These are phyloP conservation scores for Saccharata proteae DNA, from an alignment of 2,329 filamentous ascomycete genomes.

Conservation along the genomic window DNA sequence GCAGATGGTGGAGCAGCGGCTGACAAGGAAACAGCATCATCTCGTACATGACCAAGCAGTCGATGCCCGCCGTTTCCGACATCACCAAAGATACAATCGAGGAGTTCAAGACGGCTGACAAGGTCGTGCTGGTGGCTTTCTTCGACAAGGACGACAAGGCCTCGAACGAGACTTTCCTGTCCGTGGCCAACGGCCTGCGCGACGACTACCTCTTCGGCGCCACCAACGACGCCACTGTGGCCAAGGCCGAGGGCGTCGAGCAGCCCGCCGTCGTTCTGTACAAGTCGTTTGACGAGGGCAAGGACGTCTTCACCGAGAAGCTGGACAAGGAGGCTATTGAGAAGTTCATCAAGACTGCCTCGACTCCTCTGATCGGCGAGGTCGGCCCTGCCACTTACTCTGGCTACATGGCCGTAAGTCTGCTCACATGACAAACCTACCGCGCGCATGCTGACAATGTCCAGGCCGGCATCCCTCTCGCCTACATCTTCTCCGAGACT, in stretches of 20 bases:
- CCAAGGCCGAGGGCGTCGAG: slow-evolving; percentile 81
- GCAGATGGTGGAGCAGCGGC: neutral
- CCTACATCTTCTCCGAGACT: slow-evolving; percentile 95
- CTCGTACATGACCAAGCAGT: slow-evolving; percentile 97
- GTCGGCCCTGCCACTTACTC: slow-evolving; percentile 95
- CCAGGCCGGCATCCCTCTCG: slow-evolving; percentile 73
- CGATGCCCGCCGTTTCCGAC: slow-evolving; percentile 77
- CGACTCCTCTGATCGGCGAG: slow-evolving; percentile 87
- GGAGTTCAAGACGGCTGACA: slow-evolving; percentile 96
- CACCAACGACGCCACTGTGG: slow-evolving; percentile 69
- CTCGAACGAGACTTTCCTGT: slow-evolving; percentile 75
- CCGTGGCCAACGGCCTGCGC: slow-evolving; percentile 61
- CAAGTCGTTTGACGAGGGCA: slow-evolving; percentile 97
- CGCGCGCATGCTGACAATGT: slow-evolving; percentile 7
- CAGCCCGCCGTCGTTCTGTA: slow-evolving; percentile 83
- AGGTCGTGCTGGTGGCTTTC: slow-evolving; percentile 89
- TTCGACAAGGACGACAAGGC: slow-evolving; percentile 68
- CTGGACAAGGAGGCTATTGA: slow-evolving; percentile 72
- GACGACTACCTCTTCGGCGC: slow-evolving; percentile 90
- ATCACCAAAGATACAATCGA: slow-evolving; percentile 73
- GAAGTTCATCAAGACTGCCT: slow-evolving; percentile 70
- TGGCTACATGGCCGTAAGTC: slow-evolving; percentile 70
- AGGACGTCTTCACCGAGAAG: slow-evolving; percentile 68
- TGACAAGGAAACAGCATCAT: slow-evolving; percentile 38
- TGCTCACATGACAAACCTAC: neutral